Evolutionary conservation across 2,329 filamentous ascomycete genomes (phyloP).

Genomic region (Magnaporthiopsis incrustans): DNA sequence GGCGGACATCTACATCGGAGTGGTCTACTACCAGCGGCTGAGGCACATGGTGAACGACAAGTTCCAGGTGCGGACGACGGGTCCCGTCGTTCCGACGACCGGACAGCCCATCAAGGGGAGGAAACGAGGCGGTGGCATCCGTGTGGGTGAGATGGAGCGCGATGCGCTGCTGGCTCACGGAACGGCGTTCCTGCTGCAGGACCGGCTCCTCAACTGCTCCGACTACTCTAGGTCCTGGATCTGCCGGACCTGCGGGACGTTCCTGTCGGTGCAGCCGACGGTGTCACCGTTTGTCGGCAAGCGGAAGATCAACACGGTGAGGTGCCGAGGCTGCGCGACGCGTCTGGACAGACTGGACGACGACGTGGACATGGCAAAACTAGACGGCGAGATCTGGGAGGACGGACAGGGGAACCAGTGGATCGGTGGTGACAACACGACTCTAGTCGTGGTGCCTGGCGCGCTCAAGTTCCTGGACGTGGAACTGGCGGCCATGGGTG

Average conservation of each 20-base stretch:
- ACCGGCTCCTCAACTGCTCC: constrained; percentile 93
- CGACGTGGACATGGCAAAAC: constrained; percentile 44
- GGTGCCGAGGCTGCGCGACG: constrained; percentile 71
- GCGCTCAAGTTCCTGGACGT: constrained; percentile 91
- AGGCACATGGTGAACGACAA: constrained; percentile 99
- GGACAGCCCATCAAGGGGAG: constrained; percentile 96
- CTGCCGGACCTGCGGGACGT: constrained; percentile 82
- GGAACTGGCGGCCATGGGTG: constrained; percentile 91
- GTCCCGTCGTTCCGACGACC: constrained; percentile 81
- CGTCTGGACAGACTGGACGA: constrained; percentile 50
- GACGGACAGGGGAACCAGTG: constrained; percentile 79
- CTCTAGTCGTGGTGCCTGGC: constrained; percentile 84
- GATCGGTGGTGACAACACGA: constrained; percentile 84
- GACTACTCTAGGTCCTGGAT: constrained; percentile 88
- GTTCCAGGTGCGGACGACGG: constrained; percentile 94
- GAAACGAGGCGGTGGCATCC: constrained; percentile 94
- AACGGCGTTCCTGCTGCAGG: constrained; percentile 88
- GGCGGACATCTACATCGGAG: constrained; percentile 92
- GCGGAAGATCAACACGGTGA: constrained; percentile 60
- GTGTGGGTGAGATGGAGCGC: constrained; percentile 98
- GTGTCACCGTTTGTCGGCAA: constrained; percentile 58
- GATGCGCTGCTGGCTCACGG: constrained; percentile 93
- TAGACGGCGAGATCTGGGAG: constrained; percentile 78
- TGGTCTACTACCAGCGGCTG: constrained; percentile 96
- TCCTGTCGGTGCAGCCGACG: constrained; percentile 78